Base-by-base conservation (phyloP, 2,329 filamentous ascomycete genomes). In the Aspergillus sp. region DNA sequence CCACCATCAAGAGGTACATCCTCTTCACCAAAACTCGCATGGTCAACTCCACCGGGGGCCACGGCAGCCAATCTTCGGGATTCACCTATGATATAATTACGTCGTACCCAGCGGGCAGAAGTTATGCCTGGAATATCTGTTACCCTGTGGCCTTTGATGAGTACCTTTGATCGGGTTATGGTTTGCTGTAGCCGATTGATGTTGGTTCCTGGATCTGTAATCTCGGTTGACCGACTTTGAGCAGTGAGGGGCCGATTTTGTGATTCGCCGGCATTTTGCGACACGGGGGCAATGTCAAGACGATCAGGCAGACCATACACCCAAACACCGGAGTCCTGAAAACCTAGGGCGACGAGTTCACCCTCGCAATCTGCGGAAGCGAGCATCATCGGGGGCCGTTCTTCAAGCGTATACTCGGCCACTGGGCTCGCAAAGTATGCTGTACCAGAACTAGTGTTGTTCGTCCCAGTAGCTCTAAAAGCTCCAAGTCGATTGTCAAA, bases 1-100 rank as follows among this genome's bases (percentile, higher is more conserved):
- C 90, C 90, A 6, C 90, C 89, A 66, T 93, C 90, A n/a, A 90
- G 83, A 62, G 90, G 90, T 66, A 89, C 84, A 47, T 85, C 86
- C 63, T 91, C 89, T 62, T 91, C 87, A 56, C 90, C 88, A 3
- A 85, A 81, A 2, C 42, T 84, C 76, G 84, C 81, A 0, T 82
- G 78, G 1, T 82, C 81, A 24, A 85, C 80, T 17, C 90, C 85
- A 33, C 89, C 90, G 22, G 87, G 86, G 5, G 90, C 89, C 41
- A 89, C 87, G 33, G 89, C 82, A n/a, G 92, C 80, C 22, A 95
- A 77, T 57, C 79, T 71, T 61, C 75, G 73, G 59, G 57, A 45
- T 82, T 80, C 66, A 86, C 84, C 57, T 19, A 81, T 79, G 42
- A 73, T 73, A 11, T 79, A 78, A 56, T 80, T 82, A 17, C 79